phyloP scores from a whole-genome alignment of 495 filamentous ascomycete species.

The Choiromyces venosus region DNA sequence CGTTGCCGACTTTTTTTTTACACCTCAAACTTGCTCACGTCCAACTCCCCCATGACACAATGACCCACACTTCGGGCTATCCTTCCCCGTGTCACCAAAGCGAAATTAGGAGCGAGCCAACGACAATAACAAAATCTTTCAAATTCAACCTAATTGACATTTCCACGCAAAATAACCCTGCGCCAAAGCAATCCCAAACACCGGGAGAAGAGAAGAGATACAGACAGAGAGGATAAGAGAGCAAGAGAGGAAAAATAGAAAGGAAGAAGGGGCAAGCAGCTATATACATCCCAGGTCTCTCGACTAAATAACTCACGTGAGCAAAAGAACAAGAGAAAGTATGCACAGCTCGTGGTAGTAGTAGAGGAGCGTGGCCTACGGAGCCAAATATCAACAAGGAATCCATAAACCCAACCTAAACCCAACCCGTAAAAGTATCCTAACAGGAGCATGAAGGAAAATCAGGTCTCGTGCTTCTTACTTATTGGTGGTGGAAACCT shows the following conservation, averaged over 20 bases:
- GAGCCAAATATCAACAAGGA: neutral
- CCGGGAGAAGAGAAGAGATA: neutral
- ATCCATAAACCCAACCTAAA: neutral
- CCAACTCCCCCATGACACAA: no score
- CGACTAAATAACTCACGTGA: neutral
- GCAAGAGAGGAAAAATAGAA: neutral
- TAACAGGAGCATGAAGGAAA: neutral
- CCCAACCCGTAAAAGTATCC: neutral
- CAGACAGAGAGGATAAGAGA: neutral
- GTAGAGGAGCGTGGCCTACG: neutral
- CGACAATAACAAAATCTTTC: neutral
- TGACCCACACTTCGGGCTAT: neutral
- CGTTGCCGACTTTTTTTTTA: no score
- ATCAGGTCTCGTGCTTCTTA: conserved; percentile 33
- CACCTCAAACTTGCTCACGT: neutral
- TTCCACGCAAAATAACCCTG: neutral
- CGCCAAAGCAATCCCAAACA: neutral
- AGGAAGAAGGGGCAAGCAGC: neutral
- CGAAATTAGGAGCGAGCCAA: neutral
- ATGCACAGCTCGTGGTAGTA: neutral
- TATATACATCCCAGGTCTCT: neutral
- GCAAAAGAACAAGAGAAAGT: neutral
- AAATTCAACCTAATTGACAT: neutral
- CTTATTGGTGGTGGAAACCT: conserved; percentile 38
- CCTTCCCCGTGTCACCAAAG: neutral